Percentiles rank a stretch among this genome's conserved stretches.
Evolutionary conservation across 768 basidiomycete species (phyloP).

Genomic region (Coprinopsis sp.): DNA sequence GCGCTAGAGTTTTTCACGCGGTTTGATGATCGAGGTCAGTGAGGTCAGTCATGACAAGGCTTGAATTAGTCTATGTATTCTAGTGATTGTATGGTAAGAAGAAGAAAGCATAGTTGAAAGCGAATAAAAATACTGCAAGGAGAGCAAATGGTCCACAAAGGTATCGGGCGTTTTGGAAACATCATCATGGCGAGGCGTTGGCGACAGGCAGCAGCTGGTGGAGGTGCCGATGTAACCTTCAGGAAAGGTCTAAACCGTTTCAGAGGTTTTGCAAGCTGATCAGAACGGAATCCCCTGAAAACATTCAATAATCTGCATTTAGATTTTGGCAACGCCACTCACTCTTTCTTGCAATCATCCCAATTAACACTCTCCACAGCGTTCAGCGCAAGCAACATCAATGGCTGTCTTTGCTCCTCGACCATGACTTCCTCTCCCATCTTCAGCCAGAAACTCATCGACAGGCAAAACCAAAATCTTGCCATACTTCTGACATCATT

Average conservation of each 20-base stretch:
- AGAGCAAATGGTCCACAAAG: background rate
- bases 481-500: slow-evolving; percentile 47
- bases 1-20: background rate
- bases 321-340: slow-evolving; percentile 13
- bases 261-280: slow-evolving; percentile 41
- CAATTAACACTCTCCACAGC: slow-evolving; percentile 57
- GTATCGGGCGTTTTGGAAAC: too few relatives aligned
- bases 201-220: slow-evolving; percentile 19
- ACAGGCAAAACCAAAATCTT: slow-evolving; percentile 66
- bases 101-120: too few relatives aligned
- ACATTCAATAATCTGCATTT: slow-evolving; percentile 3
- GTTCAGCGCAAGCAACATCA: slow-evolving; percentile 70
- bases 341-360: slow-evolving; percentile 65
- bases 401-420: slow-evolving; percentile 39
- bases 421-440: slow-evolving; percentile 6
- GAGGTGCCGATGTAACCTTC: slow-evolving; percentile 17
- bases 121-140: background rate
- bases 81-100: too few relatives aligned
- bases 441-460: slow-evolving; percentile 22
- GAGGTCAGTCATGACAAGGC: too few relatives aligned
- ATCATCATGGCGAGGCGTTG: slow-evolving; percentile 16
- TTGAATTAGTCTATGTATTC: too few relatives aligned
- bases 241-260: slow-evolving; percentile 37
- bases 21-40: background rate
- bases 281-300: slow-evolving; percentile 38